Evolutionary conservation across 2,329 filamentous ascomycete genomes (phyloP).

Genomic region (Leptographium lundbergii): DNA sequence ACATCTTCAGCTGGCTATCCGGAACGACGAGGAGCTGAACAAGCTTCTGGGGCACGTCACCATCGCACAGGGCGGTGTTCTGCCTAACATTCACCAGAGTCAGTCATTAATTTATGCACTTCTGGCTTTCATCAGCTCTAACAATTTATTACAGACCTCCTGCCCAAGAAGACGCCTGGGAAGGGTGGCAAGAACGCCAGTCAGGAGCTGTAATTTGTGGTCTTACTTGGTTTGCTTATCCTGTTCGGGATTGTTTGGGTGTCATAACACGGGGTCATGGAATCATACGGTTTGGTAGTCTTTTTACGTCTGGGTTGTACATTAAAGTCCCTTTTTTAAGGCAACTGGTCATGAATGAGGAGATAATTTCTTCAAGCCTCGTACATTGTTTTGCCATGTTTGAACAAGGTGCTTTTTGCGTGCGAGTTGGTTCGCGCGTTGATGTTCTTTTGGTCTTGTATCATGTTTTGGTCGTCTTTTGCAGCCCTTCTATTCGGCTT

Average conservation of each 20-base stretch:
- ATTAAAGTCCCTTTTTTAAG: slow-evolving; percentile 46
- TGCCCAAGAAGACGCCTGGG: slow-evolving; percentile 89
- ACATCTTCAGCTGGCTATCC: slow-evolving; percentile 97
- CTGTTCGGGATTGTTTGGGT: slow-evolving; percentile 51
- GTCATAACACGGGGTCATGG: slow-evolving; percentile 76
- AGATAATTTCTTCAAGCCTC: slow-evolving; percentile 25
- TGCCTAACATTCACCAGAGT: slow-evolving; percentile 99
- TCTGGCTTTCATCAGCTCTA: slow-evolving; percentile 9
- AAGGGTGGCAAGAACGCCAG: slow-evolving; percentile 87
- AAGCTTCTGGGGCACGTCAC: slow-evolving; percentile 93
- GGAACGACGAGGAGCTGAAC: slow-evolving; percentile 99
- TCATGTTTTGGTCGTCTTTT: slow-evolving; percentile 33
- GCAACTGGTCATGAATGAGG: slow-evolving; percentile 54
- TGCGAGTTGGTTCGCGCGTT: neutral
- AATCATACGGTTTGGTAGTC: slow-evolving; percentile 57
- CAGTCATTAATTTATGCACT: slow-evolving; percentile 27
- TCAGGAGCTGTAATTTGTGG: slow-evolving; percentile 71
- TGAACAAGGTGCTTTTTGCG: neutral
- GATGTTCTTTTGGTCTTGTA: neutral
- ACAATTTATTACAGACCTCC: slow-evolving; percentile 54
- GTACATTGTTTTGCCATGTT: neutral
- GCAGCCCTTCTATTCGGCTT: too few species aligned
- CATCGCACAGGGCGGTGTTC: slow-evolving; percentile 94
- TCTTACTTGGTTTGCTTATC: slow-evolving; percentile 42
- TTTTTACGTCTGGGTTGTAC: slow-evolving; percentile 56